Conservation (phyloP, 164 flowering plant genomes). For the Sedum album region DNA sequence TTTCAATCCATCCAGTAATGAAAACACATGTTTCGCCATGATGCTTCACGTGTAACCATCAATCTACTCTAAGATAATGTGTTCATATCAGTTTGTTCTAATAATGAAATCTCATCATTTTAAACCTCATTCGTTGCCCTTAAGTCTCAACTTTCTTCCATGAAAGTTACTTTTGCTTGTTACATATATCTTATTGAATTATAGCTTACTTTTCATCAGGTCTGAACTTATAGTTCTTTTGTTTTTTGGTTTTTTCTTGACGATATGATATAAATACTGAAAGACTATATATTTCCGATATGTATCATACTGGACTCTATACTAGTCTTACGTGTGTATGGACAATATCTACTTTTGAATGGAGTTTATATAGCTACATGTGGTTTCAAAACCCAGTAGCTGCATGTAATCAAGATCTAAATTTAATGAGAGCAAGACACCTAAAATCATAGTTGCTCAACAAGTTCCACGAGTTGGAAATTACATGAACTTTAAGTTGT, state of each 20-base stretch:
- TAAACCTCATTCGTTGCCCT: background rate
- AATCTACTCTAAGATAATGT: background rate
- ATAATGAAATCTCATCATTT: background rate
- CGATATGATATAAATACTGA: background rate
- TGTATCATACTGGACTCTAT: no score
- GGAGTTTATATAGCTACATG: background rate
- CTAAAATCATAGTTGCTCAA: background rate
- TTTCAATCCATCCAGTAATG: background rate
- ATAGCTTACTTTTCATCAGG: no score
- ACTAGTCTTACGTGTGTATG: background rate
- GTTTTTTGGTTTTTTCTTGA: background rate
- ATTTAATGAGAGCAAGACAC: slow-evolving; percentile 3
- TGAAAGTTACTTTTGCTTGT: background rate
- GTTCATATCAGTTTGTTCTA: background rate
- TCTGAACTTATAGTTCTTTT: background rate
- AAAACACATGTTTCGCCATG: background rate
- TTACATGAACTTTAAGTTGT: background rate
- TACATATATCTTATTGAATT: no score
- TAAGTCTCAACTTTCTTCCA: no score
- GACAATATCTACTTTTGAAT: background rate
- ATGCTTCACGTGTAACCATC: background rate
- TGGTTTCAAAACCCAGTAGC: background rate
- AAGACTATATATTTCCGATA: no score
- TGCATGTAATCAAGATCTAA: background rate
- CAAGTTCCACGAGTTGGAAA: background rate